Evolutionary conservation across 2,329 filamentous ascomycete genomes (phyloP).

Genomic region (Pseudocercospora fijiensis): DNA sequence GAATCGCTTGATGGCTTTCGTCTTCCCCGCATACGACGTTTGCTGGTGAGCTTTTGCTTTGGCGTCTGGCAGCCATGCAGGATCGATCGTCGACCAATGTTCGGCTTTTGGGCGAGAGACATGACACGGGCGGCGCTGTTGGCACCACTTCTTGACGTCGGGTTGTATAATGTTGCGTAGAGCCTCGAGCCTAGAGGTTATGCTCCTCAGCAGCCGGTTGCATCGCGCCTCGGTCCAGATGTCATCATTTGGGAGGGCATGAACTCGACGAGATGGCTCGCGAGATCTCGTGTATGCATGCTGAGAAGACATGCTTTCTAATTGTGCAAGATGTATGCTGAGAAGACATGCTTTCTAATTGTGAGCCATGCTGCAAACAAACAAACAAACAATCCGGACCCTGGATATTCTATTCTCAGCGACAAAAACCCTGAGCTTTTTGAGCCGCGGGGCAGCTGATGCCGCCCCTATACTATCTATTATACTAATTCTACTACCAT

Average conservation of each 20-base stretch:
- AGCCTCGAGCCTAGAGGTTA: slow-evolving; percentile 20
- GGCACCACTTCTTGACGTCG: neutral
- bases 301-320: neutral
- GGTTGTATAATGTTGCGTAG: slow-evolving; percentile 17
- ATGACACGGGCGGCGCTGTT: neutral
- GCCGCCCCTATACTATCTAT: no score
- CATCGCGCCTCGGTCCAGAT: slow-evolving; percentile 29
- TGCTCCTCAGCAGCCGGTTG: slow-evolving; percentile 24
- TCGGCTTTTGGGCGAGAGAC: slow-evolving; percentile 1
- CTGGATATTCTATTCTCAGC: neutral
- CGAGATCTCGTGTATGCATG: neutral
- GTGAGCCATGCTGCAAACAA: slow-evolving; percentile 1
- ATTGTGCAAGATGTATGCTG: neutral
- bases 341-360: neutral
- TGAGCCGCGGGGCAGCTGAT: no score
- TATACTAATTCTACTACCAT: no score
- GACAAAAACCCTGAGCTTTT: no score
- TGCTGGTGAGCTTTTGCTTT: slow-evolving; percentile 7
- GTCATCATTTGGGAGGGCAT: slow-evolving; percentile 15
- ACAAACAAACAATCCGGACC: neutral
- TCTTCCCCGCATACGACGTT: slow-evolving; percentile 22
- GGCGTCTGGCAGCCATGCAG: slow-evolving; percentile 22
- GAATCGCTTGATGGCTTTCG: neutral
- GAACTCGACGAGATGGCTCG: neutral
- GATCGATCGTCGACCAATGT: slow-evolving; percentile 22